Evolutionary conservation across 768 basidiomycete genomes (phyloP).

Genomic region (Termitomyces sp.): DNA sequence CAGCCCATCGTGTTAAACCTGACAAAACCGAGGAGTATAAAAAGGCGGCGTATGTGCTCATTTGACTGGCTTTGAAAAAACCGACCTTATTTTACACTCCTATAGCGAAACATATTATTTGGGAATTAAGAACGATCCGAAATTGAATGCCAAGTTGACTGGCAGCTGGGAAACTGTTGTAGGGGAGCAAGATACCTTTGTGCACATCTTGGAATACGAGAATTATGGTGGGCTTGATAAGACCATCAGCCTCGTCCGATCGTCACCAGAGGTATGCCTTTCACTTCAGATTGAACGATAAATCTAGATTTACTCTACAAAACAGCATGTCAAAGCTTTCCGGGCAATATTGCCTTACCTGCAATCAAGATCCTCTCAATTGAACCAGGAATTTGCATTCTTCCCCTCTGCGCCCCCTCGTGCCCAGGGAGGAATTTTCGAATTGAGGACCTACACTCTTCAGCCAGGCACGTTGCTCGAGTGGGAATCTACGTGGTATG

Average conservation of each 20-base stretch:
- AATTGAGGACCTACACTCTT: slow-evolving; percentile 85
- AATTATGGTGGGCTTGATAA: slow-evolving; percentile 89
- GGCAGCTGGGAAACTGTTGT: slow-evolving; percentile 93
- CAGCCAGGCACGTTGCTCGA: slow-evolving; percentile 89
- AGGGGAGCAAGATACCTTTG: slow-evolving; percentile 86
- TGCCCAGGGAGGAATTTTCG: slow-evolving; percentile 88
- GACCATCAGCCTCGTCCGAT: slow-evolving; percentile 58
- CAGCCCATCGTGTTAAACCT: slow-evolving; percentile 87
- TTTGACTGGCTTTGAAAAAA: neutral
- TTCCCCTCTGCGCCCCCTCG: slow-evolving; percentile 89
- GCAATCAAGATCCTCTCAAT: slow-evolving; percentile 68
- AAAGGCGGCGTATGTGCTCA: slow-evolving; percentile 70
- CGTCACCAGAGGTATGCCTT: slow-evolving; percentile 56
- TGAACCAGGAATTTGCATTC: slow-evolving; percentile 94
- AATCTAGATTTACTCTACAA: neutral
- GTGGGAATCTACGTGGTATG: slow-evolving; percentile 92
- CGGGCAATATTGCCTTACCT: slow-evolving; percentile 77
- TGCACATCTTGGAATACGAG: slow-evolving; percentile 87
- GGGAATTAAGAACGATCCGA: slow-evolving; percentile 70
- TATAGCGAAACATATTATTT: slow-evolving; percentile 81
- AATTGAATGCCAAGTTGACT: slow-evolving; percentile 81
- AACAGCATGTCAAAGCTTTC: slow-evolving; percentile 66
- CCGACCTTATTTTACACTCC: neutral
- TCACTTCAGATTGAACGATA: neutral
- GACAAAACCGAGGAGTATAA: slow-evolving; percentile 82